Evolutionary conservation across 1,284 basidiomycete genomes (phyloP), one percentile per base, ranked within the genome.

Genomic region (Inonotus obliquus): DNA sequence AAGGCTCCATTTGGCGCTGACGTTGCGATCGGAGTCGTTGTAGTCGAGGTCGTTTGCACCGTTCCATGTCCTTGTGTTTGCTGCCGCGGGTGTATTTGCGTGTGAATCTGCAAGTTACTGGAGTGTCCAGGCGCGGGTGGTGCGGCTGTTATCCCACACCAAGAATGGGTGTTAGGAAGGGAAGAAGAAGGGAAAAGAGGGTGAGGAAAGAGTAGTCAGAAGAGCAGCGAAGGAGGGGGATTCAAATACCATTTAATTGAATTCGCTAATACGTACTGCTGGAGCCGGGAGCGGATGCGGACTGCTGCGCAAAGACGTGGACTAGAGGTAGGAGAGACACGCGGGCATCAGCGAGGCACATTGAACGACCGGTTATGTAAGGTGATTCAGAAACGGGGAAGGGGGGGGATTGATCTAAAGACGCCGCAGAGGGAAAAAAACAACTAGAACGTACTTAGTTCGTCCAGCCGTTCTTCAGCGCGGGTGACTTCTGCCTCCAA

Each of bases 391-490:
- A 4, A 32, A 32, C 32, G 32, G 32, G 32, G 32, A 32, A 9
- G 32, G 32, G 32, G 32, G 32, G 32, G 32, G 32, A 32, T 32
- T 9, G 9, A 32, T 32, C 32, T 32, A 32, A 32, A 32, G 32
- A 32, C 32, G 32, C 32, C 32, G 32, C 9, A 32, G 32, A 27
- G 29, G 29, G 51, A 35, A 52, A 49, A 14, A 27, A 52, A 52
- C 10, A 39, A 57, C n/a, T 27, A 37, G 19, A 38, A 73, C 77
- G 70, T 72, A 89, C 87, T 84, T 67, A 89, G 78, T 66, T 84
- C 82, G 67, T 89, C 87, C 62, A 86, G 80, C 57, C 84, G 82
- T 70, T 86, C 86, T 68, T 90, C 88, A 52, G 83, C 83, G 62
- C 81, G 75, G 13, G 73, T 73, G 7, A 89, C 82, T 62, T 86